Evolutionary conservation across 208 protist species (phyloP).

Genomic region (Naegleria fowleri): DNA sequence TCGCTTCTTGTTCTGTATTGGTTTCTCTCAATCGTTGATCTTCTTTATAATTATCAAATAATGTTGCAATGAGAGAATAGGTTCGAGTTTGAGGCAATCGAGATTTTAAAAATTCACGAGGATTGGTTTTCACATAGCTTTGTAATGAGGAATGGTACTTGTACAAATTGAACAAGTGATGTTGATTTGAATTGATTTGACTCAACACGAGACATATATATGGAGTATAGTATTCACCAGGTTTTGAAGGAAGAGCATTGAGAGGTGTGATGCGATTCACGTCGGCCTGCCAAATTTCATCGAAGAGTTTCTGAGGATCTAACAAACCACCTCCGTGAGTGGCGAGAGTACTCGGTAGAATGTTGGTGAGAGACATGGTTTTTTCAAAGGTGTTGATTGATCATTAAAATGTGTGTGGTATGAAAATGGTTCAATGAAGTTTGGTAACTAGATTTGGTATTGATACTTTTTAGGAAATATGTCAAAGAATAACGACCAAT

Average conservation of each 20-base stretch:
- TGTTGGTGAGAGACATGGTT: no score
- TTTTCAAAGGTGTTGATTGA: no score
- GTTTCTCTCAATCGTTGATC: neutral
- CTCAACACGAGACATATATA: neutral
- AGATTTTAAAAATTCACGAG: neutral
- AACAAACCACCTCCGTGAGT: no score
- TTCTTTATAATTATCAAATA: neutral
- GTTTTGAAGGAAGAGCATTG: neutral
- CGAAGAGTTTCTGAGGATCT: no score
- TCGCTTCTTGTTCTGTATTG: neutral
- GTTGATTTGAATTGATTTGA: neutral
- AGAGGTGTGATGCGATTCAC: neutral
- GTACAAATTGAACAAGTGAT: neutral
- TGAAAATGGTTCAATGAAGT: no score
- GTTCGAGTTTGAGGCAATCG: neutral
- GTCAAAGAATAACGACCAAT: no score
- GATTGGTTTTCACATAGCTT: neutral
- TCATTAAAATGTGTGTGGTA: no score
- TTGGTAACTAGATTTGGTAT: no score
- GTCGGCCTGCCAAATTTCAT: slow-evolving; percentile 7
- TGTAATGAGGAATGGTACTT: neutral
- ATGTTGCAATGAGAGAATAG: neutral
- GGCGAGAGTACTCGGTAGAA: no score
- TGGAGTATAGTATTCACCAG: neutral
- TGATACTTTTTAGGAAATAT: no score